These are phyloP conservation scores for Trichoderma orchidacearum DNA, from an alignment of 495 filamentous ascomycete species.

Conservation along the genomic window DNA sequence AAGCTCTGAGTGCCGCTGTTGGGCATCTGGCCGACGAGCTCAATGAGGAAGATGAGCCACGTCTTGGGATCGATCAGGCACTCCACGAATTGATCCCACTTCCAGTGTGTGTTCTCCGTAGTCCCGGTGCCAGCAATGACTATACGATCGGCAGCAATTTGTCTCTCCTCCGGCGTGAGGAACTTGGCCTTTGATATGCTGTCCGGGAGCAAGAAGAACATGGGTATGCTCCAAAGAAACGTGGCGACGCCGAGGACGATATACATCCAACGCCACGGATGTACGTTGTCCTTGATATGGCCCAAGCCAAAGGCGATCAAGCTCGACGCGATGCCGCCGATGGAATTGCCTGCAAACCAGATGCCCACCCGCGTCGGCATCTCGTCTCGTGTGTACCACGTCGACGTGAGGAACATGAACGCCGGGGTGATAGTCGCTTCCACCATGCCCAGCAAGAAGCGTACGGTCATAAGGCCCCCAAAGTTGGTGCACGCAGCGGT, in stretches of 20 bases:
- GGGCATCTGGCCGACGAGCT: constrained; percentile 27
- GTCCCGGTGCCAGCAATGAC: constrained; percentile 20
- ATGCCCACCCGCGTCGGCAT: constrained; percentile 22
- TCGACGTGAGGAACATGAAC: constrained; percentile 18
- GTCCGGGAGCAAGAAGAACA: constrained; percentile 20
- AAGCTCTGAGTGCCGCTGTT: constrained; percentile 31
- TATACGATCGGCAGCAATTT: constrained; percentile 18
- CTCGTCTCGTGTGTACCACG: constrained; percentile 22
- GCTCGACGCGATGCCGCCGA: constrained; percentile 22
- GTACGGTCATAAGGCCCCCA: constrained; percentile 50
- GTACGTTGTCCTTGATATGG: constrained; percentile 16
- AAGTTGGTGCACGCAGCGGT: constrained; percentile 64
- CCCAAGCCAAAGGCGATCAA: constrained; percentile 33
- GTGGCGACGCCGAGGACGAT: constrained; percentile 20
- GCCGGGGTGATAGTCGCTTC: constrained; percentile 35
- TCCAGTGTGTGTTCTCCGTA: constrained; percentile 19
- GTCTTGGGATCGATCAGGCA: constrained; percentile 29
- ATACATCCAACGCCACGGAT: constrained; percentile 25
- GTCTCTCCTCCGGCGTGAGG: constrained; percentile 13
- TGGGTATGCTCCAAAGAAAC: constrained; percentile 12
- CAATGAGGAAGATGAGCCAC: constrained; percentile 23
- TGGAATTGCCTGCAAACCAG: constrained; percentile 25
- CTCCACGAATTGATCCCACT: constrained; percentile 20
- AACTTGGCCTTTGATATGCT: constrained; percentile 14
- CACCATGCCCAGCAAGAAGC: constrained; percentile 36